Evolutionary conservation across 805 yeast species (phyloP).

Genomic region (Teunomyces gatunensis): DNA sequence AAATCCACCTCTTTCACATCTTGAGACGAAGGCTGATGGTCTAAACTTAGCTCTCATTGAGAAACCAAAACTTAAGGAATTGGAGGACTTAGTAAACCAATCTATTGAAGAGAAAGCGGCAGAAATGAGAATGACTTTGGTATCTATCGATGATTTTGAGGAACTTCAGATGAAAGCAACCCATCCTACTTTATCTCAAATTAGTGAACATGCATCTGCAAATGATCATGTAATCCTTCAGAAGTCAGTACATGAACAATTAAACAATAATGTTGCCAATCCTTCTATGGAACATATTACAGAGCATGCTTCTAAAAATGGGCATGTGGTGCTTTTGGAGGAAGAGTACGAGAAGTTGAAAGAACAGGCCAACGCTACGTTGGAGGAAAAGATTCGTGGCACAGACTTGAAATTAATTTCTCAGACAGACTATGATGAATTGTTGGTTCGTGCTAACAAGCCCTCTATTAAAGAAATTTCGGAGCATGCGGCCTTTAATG

Average conservation of each 20-base stretch:
- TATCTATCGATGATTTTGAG: conserved; percentile 12
- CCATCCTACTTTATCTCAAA: conserved; percentile 5
- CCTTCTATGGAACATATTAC: conserved; percentile 6
- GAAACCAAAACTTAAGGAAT: not conserved
- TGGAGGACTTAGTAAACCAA: conserved; percentile 7
- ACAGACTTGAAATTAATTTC: conserved; percentile 19
- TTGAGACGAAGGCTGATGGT: conserved; percentile 22
- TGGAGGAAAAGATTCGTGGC: conserved; percentile 17
- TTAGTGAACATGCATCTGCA: conserved; percentile 4
- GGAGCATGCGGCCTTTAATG: conserved; percentile 24
- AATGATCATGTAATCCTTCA: not conserved
- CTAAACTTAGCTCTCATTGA: conserved; percentile 9
- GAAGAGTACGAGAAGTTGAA: conserved; percentile 7
- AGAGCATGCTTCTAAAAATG: conserved; percentile 3
- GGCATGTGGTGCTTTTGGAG: conserved; percentile 6
- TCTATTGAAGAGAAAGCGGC: conserved; percentile 15
- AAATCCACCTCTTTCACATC: conserved; percentile 27
- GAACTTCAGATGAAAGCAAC: conserved; percentile 1
- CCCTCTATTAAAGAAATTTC: conserved; percentile 21
- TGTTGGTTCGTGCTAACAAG: conserved; percentile 14
- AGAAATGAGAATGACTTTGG: conserved; percentile 8
- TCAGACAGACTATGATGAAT: conserved; percentile 19
- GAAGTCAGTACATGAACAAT: not conserved
- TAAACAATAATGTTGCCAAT: not conserved
- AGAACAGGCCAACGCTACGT: conserved; percentile 8